A percentile compares a stretch with the other conserved stretches of the same genome.
These are phyloP conservation scores for Aspergillus proliferans DNA, from an alignment of 2,329 filamentous ascomycete species.

Conservation along the genomic window DNA sequence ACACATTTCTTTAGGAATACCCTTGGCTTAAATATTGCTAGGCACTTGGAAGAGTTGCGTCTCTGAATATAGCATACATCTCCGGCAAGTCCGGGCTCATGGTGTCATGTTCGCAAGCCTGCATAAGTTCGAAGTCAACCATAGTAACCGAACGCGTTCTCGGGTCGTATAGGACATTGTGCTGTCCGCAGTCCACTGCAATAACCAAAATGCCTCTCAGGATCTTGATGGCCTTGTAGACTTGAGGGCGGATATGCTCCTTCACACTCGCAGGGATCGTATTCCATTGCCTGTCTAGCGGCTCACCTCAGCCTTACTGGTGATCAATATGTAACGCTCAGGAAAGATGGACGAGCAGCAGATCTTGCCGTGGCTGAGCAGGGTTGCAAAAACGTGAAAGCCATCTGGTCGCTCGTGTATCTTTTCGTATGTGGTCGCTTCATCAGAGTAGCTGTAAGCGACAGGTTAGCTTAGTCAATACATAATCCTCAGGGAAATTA, in stretches of 20 bases:
- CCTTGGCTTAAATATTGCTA: too few relatives aligned
- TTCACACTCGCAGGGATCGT: background rate
- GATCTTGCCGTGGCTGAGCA: slow-evolving; percentile 2
- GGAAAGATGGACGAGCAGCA: slow-evolving; percentile 4
- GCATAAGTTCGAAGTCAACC: slow-evolving; percentile 5
- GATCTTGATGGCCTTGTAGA: background rate
- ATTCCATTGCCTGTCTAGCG: slow-evolving; percentile 2
- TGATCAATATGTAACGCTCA: slow-evolving; percentile 1
- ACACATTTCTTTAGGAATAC: too few relatives aligned
- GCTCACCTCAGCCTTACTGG: background rate
- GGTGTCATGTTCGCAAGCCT: background rate
- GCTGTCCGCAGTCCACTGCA: background rate
- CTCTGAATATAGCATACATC: slow-evolving; percentile 2
- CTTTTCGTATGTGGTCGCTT: slow-evolving; percentile 4
- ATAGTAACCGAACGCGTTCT: background rate
- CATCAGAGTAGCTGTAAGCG: slow-evolving; percentile 1
- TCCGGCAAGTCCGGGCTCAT: background rate
- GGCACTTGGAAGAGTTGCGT: background rate
- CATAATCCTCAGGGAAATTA: background rate
- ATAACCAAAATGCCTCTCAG: background rate
- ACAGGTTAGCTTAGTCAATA: background rate
- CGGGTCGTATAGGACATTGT: slow-evolving; percentile 1
- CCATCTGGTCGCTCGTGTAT: slow-evolving; percentile 2
- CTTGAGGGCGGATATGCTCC: background rate
- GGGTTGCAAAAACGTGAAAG: slow-evolving; percentile 1